phyloP scores from a whole-genome alignment of 176 grass and related monocot species.

The Pontederia paniculata region DNA sequence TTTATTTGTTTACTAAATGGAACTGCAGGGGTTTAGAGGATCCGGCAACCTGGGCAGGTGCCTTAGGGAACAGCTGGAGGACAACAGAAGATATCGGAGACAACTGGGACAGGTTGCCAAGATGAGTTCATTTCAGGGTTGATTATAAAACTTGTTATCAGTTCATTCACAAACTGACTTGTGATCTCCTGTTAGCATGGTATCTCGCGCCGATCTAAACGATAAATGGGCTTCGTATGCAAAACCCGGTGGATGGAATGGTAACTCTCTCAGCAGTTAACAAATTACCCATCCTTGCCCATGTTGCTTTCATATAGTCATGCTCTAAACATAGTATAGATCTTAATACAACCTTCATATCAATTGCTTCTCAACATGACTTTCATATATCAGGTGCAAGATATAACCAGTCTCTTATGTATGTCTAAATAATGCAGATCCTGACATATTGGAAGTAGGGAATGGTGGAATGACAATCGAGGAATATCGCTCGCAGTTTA shows the following conservation, averaged over 20 bases:
- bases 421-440: slow-evolving; percentile 36
- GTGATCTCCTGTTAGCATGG: not conserved
- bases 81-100: slow-evolving; percentile 68
- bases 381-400: not conserved
- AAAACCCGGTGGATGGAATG: slow-evolving; percentile 55
- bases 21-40: slow-evolving; percentile 46
- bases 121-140: not conserved
- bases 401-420: not conserved
- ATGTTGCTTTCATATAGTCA: not conserved
- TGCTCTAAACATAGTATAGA: not conserved
- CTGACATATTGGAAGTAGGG: slow-evolving; percentile 91
- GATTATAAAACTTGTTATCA: not conserved
- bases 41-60: slow-evolving; percentile 73
- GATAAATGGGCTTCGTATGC: slow-evolving; percentile 86
- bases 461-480: slow-evolving; percentile 80
- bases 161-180: not conserved
- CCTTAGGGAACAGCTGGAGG: slow-evolving; percentile 84
- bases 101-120: slow-evolving; percentile 56
- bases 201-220: slow-evolving; percentile 61
- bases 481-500: slow-evolving; percentile 91
- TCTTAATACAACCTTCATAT: not conserved
- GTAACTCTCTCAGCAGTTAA: not conserved
- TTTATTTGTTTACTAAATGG: not conserved
- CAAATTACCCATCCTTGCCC: too few relatives aligned
- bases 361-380: too few relatives aligned